Base-by-base conservation (phyloP, 2,329 filamentous ascomycete species). In the Botrytis paeoniae region DNA sequence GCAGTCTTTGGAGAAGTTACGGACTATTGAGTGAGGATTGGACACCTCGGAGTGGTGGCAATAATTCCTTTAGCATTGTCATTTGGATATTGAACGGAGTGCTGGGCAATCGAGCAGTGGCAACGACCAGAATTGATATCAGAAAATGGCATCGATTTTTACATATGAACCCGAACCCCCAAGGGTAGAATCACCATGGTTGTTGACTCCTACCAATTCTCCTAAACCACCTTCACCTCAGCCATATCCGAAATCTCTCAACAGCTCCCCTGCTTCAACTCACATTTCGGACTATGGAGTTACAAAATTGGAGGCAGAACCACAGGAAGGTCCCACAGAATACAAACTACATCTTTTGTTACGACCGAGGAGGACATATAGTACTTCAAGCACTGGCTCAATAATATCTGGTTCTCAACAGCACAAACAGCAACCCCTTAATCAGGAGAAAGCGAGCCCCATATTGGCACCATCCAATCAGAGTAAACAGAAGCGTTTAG, bases 301-400 rank as follows among this genome's bases (percentile, higher is more conserved):
- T 63, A 92, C 90, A 62, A 93, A 91, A 79, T 84, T 99, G 25
- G 91, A 95, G 75, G 91, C 95, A 20, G 96, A 99, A 81, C 95
- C 95, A 9, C 95, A 98, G 80, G 92, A 97, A 75, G 96, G 96
- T 0, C 94, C 96, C 29, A 97, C 93, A 0, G 96, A 99, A 83
- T 99, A 99, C 84, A 99, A 99, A 82, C 84, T 99, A 61, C 96
- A 98, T 83, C 85, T 99, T 9, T 86, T 98, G 10, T 84, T 98
- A 69, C 90, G 94, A 51, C 91, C 92, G 25, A 88, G 95, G 73
- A 88, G 94, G 75, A 89, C 88, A 10, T 97, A 95, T 81, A 87
- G 86, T 51, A 88, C 86, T 45, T 91, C 91, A 81, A 95, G 89
- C 76, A 97, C 94, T 1, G 85, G 85, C 18, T 82, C 82, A 57